phyloP scores from a whole-genome alignment of 2,329 filamentous ascomycete genomes.

The Trichoderma cornu-damae region DNA sequence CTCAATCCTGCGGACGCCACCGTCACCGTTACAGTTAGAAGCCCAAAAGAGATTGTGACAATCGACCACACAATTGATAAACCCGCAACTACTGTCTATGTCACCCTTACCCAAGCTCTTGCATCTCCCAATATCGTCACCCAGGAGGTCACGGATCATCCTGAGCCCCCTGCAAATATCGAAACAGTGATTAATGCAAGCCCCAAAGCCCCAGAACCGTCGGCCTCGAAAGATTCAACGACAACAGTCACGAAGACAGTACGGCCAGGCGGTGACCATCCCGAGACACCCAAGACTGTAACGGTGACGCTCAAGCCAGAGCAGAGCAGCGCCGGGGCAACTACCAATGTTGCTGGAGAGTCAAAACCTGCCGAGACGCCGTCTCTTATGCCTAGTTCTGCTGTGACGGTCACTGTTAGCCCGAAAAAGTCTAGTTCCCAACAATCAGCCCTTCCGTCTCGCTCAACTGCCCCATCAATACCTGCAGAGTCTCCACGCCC shows the following conservation, averaged over 20 bases:
- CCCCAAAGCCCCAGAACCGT: neutral
- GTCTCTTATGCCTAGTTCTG: neutral
- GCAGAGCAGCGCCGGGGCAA: neutral
- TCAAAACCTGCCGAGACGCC: neutral
- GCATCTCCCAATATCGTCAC: neutral
- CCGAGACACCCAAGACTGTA: constrained; percentile 20
- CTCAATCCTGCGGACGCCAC: constrained; percentile 20
- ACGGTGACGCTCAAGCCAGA: constrained; percentile 15
- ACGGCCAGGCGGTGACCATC: constrained; percentile 18
- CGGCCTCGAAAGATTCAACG: neutral
- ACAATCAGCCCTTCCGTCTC: neutral
- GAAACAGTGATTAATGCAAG: constrained; percentile 2
- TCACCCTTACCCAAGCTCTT: constrained; percentile 13
- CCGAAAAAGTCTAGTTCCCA: neutral
- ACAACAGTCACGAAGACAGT: constrained; percentile 24
- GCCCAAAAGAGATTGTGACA: constrained; percentile 28
- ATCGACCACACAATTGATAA: constrained; percentile 25
- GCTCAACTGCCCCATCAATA: neutral
- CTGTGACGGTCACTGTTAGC: neutral
- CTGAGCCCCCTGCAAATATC: constrained; percentile 16
- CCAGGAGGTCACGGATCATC: constrained; percentile 18
- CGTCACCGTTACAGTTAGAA: constrained; percentile 26
- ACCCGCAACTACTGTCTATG: constrained; percentile 20
- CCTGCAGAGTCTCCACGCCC: neutral
- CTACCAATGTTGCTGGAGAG: neutral